phyloP scores from a whole-genome alignment of 371 early-diverging fungal species.

The Syncephalis fuscata region DNA sequence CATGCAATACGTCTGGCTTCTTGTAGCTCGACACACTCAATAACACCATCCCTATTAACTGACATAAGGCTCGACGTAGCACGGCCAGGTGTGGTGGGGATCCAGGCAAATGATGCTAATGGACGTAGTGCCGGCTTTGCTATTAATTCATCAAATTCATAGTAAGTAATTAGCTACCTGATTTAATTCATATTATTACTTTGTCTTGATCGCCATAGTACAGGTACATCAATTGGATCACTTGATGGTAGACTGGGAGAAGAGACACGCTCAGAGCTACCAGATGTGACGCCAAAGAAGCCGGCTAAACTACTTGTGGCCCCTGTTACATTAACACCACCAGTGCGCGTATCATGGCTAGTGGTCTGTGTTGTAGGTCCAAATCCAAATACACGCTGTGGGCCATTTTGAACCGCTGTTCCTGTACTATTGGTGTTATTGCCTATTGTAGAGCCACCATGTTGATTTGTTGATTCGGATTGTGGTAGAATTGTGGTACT shows the following conservation, averaged over 20 bases:
- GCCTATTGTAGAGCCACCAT: neutral
- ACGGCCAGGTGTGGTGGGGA: slow-evolving; percentile 20
- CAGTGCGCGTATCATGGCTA: neutral
- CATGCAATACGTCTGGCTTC: slow-evolving; percentile 40
- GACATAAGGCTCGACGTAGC: slow-evolving; percentile 22
- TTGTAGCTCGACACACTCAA: slow-evolving; percentile 34
- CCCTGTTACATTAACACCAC: slow-evolving; percentile 1
- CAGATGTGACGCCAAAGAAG: slow-evolving; percentile 2
- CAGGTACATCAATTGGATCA: too few species aligned
- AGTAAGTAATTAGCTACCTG: slow-evolving; percentile 11
- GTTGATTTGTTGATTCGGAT: too few species aligned
- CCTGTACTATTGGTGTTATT: too few species aligned
- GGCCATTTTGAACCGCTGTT: too few species aligned
- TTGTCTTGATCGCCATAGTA: slow-evolving; percentile 4
- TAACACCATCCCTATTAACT: slow-evolving; percentile 34
- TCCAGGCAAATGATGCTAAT: slow-evolving; percentile 40
- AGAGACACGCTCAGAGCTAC: slow-evolving; percentile 8
- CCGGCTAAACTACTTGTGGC: neutral
- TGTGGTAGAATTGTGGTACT: neutral
- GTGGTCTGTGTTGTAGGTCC: neutral
- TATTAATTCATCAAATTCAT: slow-evolving; percentile 19
- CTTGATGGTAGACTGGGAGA: too few species aligned
- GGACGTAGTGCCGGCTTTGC: slow-evolving; percentile 24
- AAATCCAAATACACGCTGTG: neutral
- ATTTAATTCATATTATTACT: too few species aligned